Evolutionary conservation across 176 grass and related monocot species (phyloP).

Genomic region (Oryza meridionalis): DNA sequence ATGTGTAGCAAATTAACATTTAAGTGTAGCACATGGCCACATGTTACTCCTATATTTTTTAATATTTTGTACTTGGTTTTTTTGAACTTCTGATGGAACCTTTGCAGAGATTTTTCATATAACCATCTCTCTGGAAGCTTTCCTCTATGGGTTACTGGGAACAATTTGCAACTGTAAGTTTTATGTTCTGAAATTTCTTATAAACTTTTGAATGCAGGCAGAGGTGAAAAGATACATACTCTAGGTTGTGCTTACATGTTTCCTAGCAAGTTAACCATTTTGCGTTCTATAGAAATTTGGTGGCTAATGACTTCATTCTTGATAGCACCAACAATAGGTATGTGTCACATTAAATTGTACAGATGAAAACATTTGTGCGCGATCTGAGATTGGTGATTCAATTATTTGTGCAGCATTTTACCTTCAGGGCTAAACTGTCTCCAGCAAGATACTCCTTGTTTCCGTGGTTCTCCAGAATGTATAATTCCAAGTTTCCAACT

Average conservation of each 20-base stretch:
- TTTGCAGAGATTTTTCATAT: slow-evolving; percentile 66
- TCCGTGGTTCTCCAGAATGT: slow-evolving; percentile 54
- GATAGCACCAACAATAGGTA: slow-evolving; percentile 50
- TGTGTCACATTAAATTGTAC: neutral
- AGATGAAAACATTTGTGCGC: neutral
- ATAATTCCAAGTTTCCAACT: neutral
- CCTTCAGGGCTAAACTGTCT: slow-evolving; percentile 58
- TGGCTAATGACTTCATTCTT: slow-evolving; percentile 56
- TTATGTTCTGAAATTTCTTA: neutral
- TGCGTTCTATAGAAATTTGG: slow-evolving; percentile 46
- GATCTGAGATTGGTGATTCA: neutral
- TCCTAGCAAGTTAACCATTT: neutral
- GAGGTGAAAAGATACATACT: neutral
- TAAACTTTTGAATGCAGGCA: neutral
- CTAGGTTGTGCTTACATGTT: neutral
- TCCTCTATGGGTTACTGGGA: slow-evolving; percentile 50
- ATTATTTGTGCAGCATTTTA: slow-evolving; percentile 35
- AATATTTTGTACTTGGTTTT: neutral
- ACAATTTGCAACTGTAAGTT: slow-evolving; percentile 57
- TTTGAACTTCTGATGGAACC: neutral
- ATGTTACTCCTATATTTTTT: neutral
- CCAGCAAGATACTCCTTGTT: slow-evolving; percentile 53
- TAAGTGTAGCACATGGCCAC: neutral
- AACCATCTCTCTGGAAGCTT: slow-evolving; percentile 60
- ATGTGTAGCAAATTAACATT: neutral